phyloP scores from a whole-genome alignment of 129 eudicot genomes.

The Artemisia annua region DNA sequence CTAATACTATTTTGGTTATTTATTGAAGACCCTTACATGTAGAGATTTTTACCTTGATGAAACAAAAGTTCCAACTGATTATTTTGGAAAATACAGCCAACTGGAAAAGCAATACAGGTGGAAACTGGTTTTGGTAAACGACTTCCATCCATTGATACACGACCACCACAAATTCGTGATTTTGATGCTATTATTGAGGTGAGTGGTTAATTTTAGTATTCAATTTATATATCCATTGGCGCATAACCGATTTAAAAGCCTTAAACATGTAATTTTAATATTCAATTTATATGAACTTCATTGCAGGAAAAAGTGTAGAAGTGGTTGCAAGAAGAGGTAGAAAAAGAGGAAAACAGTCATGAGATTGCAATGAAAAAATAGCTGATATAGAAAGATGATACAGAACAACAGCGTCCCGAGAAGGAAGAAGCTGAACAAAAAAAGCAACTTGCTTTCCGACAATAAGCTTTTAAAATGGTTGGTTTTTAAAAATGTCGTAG shows the following conservation, averaged over 20 bases:
- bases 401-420: no score
- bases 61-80: constrained; percentile 13
- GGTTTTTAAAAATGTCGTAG: constrained; percentile 31
- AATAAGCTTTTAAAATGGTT: not conserved
- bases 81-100: constrained; percentile 54
- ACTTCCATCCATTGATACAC: constrained; percentile 79
- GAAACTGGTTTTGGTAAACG: constrained; percentile 84
- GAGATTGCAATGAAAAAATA: no score
- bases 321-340: no score
- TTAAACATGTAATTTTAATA: no score
- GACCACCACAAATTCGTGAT: constrained; percentile 79
- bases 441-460: no score
- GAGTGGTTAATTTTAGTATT: not conserved
- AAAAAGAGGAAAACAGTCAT: no score
- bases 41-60: constrained; percentile 5
- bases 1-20: not conserved
- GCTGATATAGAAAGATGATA: no score
- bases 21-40: constrained; percentile 10
- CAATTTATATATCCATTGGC: no score
- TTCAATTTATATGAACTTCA: no score
- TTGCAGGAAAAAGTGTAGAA: no score
- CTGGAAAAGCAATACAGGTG: constrained; percentile 90
- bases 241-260: no score
- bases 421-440: no score
- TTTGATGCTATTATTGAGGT: constrained; percentile 85